A percentile compares a stretch with the other conserved stretches of the same genome.
Conservation (phyloP, 2,329 filamentous ascomycete genomes). For the Fusarium foetens region DNA sequence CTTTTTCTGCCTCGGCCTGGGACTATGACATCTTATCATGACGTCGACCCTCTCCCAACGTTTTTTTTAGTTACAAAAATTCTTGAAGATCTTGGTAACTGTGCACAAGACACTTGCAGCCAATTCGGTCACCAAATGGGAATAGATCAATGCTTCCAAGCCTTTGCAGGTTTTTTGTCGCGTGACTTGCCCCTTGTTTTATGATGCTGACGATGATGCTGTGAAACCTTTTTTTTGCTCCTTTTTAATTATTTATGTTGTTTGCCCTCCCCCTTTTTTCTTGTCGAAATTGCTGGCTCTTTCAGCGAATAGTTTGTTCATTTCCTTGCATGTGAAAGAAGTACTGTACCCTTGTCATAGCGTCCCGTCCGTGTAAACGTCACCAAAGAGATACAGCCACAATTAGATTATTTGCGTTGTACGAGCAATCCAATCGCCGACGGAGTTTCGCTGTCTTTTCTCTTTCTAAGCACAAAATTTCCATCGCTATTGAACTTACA, state of each 20-base stretch:
- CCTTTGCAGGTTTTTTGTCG: constrained; percentile 30
- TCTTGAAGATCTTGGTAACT: constrained; percentile 22
- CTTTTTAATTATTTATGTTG: neutral
- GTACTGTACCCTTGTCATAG: constrained; percentile 6
- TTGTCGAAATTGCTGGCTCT: neutral
- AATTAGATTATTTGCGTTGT: neutral
- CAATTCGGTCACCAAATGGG: constrained; percentile 40
- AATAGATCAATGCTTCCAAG: constrained; percentile 22
- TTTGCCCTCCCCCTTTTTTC: neutral
- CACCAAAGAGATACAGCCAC: constrained; percentile 28
- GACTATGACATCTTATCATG: constrained; percentile 17
- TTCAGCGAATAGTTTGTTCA: constrained; percentile 14
- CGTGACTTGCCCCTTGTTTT: constrained; percentile 37
- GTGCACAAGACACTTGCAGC: constrained; percentile 41
- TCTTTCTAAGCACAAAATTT: neutral
- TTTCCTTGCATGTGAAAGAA: constrained; percentile 35
- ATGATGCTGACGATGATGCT: constrained; percentile 7
- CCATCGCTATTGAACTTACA: neutral
- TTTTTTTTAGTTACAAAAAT: neutral
- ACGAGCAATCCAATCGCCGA: neutral
- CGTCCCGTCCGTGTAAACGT: constrained; percentile 29
- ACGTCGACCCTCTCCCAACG: constrained; percentile 16
- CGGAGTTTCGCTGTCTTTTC: neutral
- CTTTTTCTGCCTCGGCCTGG: constrained; percentile 13
- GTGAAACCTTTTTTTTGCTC: neutral